Base-by-base conservation (phyloP, 192 early-diverging fungal genomes). In the Coemansia sp. region DNA sequence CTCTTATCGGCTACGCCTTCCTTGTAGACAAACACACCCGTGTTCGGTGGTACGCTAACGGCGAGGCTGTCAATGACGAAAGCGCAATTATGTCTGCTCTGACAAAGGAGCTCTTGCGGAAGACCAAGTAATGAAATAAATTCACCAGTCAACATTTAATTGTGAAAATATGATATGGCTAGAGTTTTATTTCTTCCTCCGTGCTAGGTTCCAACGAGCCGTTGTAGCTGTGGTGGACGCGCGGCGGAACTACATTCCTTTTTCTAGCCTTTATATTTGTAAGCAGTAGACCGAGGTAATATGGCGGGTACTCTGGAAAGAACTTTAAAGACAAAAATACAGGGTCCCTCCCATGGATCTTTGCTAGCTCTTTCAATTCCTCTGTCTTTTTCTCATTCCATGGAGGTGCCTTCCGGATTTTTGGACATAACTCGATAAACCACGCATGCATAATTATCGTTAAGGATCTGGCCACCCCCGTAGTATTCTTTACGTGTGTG, bases 41-140 rank as follows among this genome's bases (percentile, higher is more conserved):
- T 20, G 64, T 85, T 11, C 75, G 84, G 56, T 85, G 84, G 84
- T 85, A 85, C 48, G 84, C 75, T 53, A 85, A 85, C 52, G 84
- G 84, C 36, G 62, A 67, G 51, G 75, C 84, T 15, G 69, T 67
- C 14, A 44, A 75, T 49, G 62, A 63, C 35, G 80, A 83, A 62
- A 69, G 61, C 8, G 52, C 60, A 20, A 66, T 72, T 20, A 77
- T 83, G 80, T 41, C 71, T 23, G 55, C 58, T 39, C 72, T 83
- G 43, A 66, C 80, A 5, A 62, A 46, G 24, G 66, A 39, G 24
- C 75, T 83, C 41, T 39, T 69, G 65, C 68, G 62, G 35, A 68
- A 67, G 61, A 24, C 67, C 14, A 70, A 69, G 24, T 51, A 57
- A 46, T 41, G 39, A 41, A 41, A 41, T 41, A 41, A 41, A 41